phyloP scores from a whole-genome alignment of 495 filamentous ascomycete species.

The Daldinia concentrica region DNA sequence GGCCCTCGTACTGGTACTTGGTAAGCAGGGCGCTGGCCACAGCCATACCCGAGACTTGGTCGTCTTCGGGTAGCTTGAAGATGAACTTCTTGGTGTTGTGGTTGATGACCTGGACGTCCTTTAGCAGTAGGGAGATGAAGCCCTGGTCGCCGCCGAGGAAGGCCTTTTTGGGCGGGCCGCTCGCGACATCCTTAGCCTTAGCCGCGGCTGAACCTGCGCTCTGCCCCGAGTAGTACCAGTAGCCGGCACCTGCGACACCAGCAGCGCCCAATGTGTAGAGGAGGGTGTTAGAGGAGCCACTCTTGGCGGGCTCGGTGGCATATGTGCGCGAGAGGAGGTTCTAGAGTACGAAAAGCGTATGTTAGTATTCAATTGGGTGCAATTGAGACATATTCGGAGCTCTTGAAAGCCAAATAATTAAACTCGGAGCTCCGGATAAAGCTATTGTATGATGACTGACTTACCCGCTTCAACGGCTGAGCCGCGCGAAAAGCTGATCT shows the following conservation, averaged over 20 bases:
- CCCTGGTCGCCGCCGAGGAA: conserved; percentile 90
- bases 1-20: conserved; percentile 80
- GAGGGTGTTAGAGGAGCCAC: conserved; percentile 53
- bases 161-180: conserved; percentile 58
- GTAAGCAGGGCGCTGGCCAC: conserved; percentile 87
- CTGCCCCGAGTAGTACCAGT: conserved; percentile 60
- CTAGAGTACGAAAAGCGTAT: conserved; percentile 4
- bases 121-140: conserved; percentile 80
- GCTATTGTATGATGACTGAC: conserved; percentile 32
- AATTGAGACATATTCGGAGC: conserved; percentile 41
- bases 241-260: conserved; percentile 57
- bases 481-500: conserved; percentile 55
- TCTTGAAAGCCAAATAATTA: not conserved
- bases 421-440: conserved; percentile 33
- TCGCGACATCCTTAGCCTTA: conserved; percentile 57
- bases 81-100: conserved; percentile 90
- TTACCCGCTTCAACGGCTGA: conserved; percentile 58
- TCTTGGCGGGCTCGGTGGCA: conserved; percentile 59
- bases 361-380: conserved; percentile 20
- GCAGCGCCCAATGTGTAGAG: conserved; percentile 53
- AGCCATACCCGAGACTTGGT: conserved; percentile 81
- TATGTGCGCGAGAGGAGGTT: conserved; percentile 59
- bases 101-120: conserved; percentile 78
- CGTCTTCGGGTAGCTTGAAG: conserved; percentile 83
- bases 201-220: conserved; percentile 51